phyloP scores from a whole-genome alignment of 306 rosid species.

The Lathyrus oleraceus region DNA sequence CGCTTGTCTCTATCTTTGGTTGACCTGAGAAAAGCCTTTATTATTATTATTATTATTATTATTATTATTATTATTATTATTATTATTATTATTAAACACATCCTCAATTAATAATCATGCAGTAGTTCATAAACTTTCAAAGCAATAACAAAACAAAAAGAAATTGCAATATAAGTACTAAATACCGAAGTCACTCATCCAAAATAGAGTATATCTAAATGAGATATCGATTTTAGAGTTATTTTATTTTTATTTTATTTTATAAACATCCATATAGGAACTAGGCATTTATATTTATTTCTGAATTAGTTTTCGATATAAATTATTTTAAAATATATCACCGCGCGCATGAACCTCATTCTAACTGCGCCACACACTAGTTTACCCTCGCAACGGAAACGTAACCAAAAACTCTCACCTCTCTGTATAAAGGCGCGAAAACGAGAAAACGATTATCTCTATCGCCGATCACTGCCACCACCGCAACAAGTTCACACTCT shows the following conservation, averaged over 20 bases:
- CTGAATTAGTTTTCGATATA: background rate
- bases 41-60: no score
- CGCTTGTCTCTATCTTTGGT: background rate
- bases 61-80: no score
- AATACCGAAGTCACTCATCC: no score
- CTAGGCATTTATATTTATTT: background rate
- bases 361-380: conserved; percentile 18
- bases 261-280: background rate
- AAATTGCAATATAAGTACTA: no score
- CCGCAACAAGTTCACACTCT: background rate
- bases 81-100: no score
- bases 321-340: background rate
- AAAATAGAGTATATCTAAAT: no score
- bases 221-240: no score
- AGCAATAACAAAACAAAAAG: no score
- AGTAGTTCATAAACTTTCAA: no score
- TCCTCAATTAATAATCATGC: no score
- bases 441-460: background rate
- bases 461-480: conserved; percentile 8
- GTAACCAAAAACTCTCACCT: conserved; percentile 3
- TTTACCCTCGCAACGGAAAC: background rate
- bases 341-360: background rate
- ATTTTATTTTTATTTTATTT: no score
- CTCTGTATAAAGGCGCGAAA: conserved; percentile 43
- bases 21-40: background rate